phyloP scores from a whole-genome alignment of 495 filamentous ascomycete species.

The Ascobolus immersus region DNA sequence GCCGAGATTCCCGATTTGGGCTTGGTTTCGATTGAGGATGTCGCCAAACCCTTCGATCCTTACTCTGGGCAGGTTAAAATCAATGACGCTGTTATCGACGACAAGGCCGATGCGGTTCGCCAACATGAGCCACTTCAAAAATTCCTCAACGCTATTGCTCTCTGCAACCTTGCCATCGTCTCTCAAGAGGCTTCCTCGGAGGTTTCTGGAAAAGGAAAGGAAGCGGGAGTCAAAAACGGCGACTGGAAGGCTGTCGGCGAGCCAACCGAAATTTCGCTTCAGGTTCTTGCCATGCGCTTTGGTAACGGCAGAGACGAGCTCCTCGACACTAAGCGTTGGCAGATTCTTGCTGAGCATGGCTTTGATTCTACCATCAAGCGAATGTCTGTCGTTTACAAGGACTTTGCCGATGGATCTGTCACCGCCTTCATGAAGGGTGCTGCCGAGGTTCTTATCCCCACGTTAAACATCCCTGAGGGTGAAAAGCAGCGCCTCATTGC shows the following conservation, averaged over 20 bases:
- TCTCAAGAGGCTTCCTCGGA: conserved; percentile 11
- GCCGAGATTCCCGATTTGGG: conserved; percentile 18
- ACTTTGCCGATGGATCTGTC: conserved; percentile 14
- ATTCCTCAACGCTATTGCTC: conserved; percentile 16
- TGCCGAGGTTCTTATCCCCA: conserved; percentile 26
- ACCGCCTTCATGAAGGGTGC: conserved; percentile 33
- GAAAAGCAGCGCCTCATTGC: conserved; percentile 18
- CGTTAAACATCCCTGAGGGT: conserved; percentile 18
- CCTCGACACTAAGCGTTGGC: conserved; percentile 14
- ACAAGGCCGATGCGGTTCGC: conserved; percentile 2
- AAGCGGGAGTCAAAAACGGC: conserved; percentile 9
- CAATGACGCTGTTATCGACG: conserved; percentile 10
- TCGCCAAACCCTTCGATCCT: conserved; percentile 15
- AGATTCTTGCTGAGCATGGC: conserved; percentile 28
- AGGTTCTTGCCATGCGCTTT: conserved; percentile 26
- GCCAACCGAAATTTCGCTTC: conserved; percentile 33
- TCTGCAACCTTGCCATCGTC: conserved; percentile 14
- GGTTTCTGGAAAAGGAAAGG: conserved; percentile 12
- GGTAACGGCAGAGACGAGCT: conserved; percentile 16
- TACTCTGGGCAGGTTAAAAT: conserved; percentile 1
- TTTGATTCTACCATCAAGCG: conserved; percentile 37
- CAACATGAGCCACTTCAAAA: conserved; percentile 7
- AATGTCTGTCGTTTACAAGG: conserved; percentile 30
- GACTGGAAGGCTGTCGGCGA: conserved; percentile 28
- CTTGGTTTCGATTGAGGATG: conserved; percentile 12